Evolutionary conservation across 805 yeast species (phyloP), one percentile per base, ranked within the genome.

Genomic region (Candida chauliodis): DNA sequence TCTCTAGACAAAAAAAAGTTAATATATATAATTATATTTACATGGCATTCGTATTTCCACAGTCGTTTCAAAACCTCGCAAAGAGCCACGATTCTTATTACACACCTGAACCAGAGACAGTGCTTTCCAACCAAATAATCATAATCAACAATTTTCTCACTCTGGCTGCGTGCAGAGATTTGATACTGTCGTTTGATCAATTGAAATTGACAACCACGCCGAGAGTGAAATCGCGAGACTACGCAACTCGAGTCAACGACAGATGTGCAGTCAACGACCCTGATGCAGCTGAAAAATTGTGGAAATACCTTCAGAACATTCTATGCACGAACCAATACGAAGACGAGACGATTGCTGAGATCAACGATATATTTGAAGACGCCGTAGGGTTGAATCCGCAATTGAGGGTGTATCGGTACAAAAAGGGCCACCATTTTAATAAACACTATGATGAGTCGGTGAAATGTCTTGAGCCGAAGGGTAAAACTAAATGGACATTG

Each of bases 381-480:
- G 78, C 78, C 0, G 52, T 53, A 19, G 79, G 80, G 0, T 61
- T 79, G 31, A 78, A 78, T 42, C 76, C 81, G 1, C 77, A 78
- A 38, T 50, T 79, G 10, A 51, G 86, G 26, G 54, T 78, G 4
- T 79, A 79, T 51, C 48, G 84, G 33, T 79, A 79, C 50, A 48
- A 51, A 2, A 61, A 65, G 43, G 83, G 83, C 0, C 84, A 79
- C 42, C 76, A 69, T 49, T 79, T 79, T 47, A 79, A 75, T 3
- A 63, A 71, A 43, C 85, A 79, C 49, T 78, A 77, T 47, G 86
- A 79, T 47, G 84, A 79, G 34, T 62, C 76, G 6, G 81, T 76
- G 4, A 41, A 44, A 3, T 63, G 66, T 21, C 47, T 56, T 1
- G 36, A 52, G 7, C 47, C 52, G 8, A 47, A 42, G 19, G 78